phyloP scores from a whole-genome alignment of 768 basidiomycete species.

The Russula griseocarnosa region DNA sequence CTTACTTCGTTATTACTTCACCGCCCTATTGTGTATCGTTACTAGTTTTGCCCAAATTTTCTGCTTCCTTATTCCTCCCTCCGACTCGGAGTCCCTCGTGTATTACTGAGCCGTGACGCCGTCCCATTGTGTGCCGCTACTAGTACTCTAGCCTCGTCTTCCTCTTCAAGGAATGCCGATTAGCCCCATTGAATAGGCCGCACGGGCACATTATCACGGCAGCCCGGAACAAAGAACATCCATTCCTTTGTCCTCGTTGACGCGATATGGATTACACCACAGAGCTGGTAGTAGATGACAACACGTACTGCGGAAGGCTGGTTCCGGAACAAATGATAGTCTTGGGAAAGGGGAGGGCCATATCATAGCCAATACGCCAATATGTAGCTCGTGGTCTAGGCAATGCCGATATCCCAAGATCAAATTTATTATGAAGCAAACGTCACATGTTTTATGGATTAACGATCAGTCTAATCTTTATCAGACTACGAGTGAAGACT shows the following conservation, averaged over 20 bases:
- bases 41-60: too few relatives aligned
- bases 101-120: too few relatives aligned
- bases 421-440: neutral
- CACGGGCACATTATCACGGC: neutral
- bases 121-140: too few relatives aligned
- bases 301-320: neutral
- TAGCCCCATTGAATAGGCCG: neutral
- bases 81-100: too few relatives aligned
- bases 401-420: neutral
- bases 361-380: neutral
- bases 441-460: neutral
- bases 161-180: too few relatives aligned
- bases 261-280: neutral
- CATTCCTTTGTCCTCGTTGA: neutral
- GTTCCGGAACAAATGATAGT: neutral
- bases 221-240: neutral
- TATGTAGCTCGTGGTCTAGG: neutral
- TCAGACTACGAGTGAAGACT: neutral
- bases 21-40: too few relatives aligned
- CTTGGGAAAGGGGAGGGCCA: neutral
- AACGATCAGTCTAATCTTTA: neutral
- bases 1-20: too few relatives aligned
- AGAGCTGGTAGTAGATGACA: neutral
- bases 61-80: too few relatives aligned
- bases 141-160: too few relatives aligned